Evolutionary conservation across 306 rosid species (phyloP), one percentile per base, ranked within the genome.

Genomic region (Castanea crenata): DNA sequence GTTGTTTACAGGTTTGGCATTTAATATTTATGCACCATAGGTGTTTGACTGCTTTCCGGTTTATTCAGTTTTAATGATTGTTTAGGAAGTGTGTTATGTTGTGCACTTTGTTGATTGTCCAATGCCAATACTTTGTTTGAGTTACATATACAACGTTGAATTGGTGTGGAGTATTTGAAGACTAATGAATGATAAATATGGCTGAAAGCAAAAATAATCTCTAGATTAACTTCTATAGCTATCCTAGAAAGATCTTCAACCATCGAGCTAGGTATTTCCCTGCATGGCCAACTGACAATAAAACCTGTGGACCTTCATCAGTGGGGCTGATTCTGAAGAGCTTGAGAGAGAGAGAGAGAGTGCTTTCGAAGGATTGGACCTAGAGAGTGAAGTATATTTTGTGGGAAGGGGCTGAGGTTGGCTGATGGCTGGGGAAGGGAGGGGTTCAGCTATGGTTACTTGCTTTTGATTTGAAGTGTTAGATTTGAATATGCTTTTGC

Each of bases 1-100:
- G 51, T 51, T 93, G 73, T 95, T 95, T 85, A 89, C 90, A 77
- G 99, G 99, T 95, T 15, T 77, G 69, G n/a, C 12, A 75, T 71
- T 71, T 51, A 11, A 19, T 34, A 44, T 29, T 25, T 18, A 71
- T 69, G 25, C n/a, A 61, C n/a, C 8, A 6, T 25, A 29, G 34
- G 20, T 49, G 63, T 67, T 5, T 31, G 56, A 35, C 18, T 79
- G 8, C 27, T 58, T 74, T 74, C 41, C 27, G 38, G 11, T 38
- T 56, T 68, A 61, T 73, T 35, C 57, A 68, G 46, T 13, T 83
- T 85, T 44, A 72, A 21, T 59, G 58, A 46, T 56, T 57, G 29
- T n/a, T 27, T 52, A 2, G n/a, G 23, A 10, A 52, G 25, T 49
- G 61, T 11, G 27, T 55, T 56, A 62, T 15, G 49, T 62, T 13